phyloP scores from a whole-genome alignment of 768 basidiomycete species.

The Podaxis sp. region DNA sequence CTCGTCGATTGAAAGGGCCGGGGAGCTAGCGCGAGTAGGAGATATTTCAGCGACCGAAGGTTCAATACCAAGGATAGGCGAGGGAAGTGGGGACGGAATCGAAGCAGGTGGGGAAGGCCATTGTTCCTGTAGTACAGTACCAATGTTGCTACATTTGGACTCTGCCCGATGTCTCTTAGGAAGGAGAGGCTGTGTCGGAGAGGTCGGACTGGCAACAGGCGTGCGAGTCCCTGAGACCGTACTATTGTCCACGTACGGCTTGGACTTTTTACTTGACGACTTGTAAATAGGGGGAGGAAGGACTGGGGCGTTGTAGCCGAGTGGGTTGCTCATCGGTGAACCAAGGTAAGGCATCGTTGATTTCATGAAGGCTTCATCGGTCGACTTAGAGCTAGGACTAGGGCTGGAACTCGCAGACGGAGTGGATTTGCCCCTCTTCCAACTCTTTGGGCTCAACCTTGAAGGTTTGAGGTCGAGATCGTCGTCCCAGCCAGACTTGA shows the following conservation, averaged over 20 bases:
- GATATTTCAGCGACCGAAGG: not conserved
- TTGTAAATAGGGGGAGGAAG: conserved; percentile 20
- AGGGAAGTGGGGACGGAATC: conserved; percentile 20
- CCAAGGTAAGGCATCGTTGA: conserved; percentile 45
- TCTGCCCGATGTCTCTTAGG: not conserved
- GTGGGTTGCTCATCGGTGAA: conserved; percentile 40
- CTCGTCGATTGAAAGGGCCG: conserved; percentile 20
- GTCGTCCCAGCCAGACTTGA: conserved; percentile 53
- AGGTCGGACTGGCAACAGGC: not conserved
- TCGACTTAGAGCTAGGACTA: conserved; percentile 25
- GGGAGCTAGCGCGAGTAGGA: conserved; percentile 19
- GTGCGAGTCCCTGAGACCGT: not conserved
- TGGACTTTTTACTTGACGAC: not conserved
- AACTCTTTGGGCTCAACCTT: conserved; percentile 18
- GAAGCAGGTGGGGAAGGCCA: conserved; percentile 38
- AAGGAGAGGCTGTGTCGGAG: conserved; percentile 1
- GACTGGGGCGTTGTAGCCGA: conserved; percentile 34
- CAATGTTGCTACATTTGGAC: conserved; percentile 23
- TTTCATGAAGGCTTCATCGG: conserved; percentile 40
- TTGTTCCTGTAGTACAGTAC: conserved; percentile 34
- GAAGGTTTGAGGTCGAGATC: conserved; percentile 35
- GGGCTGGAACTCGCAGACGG: conserved; percentile 21
- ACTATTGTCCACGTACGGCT: not conserved
- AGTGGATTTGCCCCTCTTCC: conserved; percentile 14
- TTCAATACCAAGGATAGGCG: not conserved